These are phyloP conservation scores for Candida ortonii DNA, from an alignment of 805 yeast genomes.

Conservation along the genomic window DNA sequence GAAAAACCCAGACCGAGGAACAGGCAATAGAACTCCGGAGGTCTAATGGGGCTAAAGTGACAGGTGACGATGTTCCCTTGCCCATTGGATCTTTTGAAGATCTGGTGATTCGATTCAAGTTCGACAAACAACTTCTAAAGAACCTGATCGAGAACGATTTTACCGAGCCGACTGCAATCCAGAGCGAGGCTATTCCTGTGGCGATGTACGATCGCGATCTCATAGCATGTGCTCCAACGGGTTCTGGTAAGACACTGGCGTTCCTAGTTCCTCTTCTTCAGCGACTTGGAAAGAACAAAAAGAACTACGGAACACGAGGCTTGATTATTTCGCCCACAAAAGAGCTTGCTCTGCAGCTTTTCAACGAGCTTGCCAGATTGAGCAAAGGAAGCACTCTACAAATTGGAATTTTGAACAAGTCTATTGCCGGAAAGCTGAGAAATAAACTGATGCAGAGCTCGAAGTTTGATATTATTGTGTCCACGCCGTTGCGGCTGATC, in stretches of 20 bases:
- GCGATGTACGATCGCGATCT: slow-evolving; percentile 69
- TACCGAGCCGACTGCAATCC: slow-evolving; percentile 88
- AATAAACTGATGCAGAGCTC: slow-evolving; percentile 55
- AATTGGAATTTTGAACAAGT: slow-evolving; percentile 66
- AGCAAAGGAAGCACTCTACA: slow-evolving; percentile 55
- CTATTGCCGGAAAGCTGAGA: slow-evolving; percentile 64
- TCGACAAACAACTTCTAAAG: slow-evolving; percentile 54
- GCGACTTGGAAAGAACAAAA: slow-evolving; percentile 26
- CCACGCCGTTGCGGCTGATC: slow-evolving; percentile 87
- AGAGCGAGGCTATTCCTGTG: slow-evolving; percentile 83
- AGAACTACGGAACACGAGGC: slow-evolving; percentile 60
- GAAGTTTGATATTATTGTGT: slow-evolving; percentile 74
- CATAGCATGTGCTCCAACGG: slow-evolving; percentile 96
- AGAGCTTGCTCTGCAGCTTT: slow-evolving; percentile 87
- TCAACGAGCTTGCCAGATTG: slow-evolving; percentile 60
- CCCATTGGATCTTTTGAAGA: slow-evolving; percentile 91
- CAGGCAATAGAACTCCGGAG: slow-evolving; percentile 65
- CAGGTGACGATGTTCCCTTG: slow-evolving; percentile 84
- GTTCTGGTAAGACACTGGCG: slow-evolving; percentile 95
- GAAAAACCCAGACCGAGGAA: slow-evolving; percentile 45
- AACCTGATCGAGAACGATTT: slow-evolving; percentile 71
- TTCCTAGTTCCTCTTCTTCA: slow-evolving; percentile 82
- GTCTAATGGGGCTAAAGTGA: slow-evolving; percentile 60
- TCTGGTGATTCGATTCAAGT: slow-evolving; percentile 61
- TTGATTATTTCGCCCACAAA: slow-evolving; percentile 90